Evolutionary conservation across 805 yeast genomes (phyloP), one percentile per base, ranked within the genome.

Genomic region (Candida sakaeoensis): DNA sequence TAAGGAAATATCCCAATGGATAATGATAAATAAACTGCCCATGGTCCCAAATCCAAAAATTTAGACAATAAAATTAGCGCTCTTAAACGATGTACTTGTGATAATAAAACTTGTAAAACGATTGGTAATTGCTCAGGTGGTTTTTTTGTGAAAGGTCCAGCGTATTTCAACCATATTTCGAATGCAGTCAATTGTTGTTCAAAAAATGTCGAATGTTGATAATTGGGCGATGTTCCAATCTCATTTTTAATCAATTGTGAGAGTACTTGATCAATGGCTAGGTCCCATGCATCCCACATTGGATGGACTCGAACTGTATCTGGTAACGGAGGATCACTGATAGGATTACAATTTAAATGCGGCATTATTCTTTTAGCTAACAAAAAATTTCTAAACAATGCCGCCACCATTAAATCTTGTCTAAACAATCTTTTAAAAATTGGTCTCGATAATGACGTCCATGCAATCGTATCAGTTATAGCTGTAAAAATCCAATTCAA

Each of bases 281-380:
- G 69, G 55, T 93, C 98, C 98, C 99, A 93, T 0, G 96, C 82
- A 43, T 88, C 93, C 99, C 99, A 93, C 86, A 93, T 82, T 4
- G 95, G 80, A 56, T 93, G 97, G 45, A 77, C 75, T 34, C 85
- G 79, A 5, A 82, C 77, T 10, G 79, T 68, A 40, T 88, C 93
- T 0, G 99, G 98, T 27, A 93, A 65, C 8, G 85, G 88, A 1
- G 99, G 99, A 47, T 88, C 95, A 13, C 96, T 87, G 2, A 90
- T 80, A 1, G 99, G 98, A 55, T 89, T 95, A 57, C 97, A 90
- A 44, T 90, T 89, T 49, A 85, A 81, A 51, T 84, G 81, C 2
- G 96, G 89, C 97, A 93, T 88, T 30, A 93, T 84, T 48, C 96
- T 75, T 54, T 86, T 90, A 0, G 99, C 99, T 15, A 93, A 67